Evolutionary conservation across 257 asterid species (phyloP).

Genomic region (Dorcoceras hygrometricum): DNA sequence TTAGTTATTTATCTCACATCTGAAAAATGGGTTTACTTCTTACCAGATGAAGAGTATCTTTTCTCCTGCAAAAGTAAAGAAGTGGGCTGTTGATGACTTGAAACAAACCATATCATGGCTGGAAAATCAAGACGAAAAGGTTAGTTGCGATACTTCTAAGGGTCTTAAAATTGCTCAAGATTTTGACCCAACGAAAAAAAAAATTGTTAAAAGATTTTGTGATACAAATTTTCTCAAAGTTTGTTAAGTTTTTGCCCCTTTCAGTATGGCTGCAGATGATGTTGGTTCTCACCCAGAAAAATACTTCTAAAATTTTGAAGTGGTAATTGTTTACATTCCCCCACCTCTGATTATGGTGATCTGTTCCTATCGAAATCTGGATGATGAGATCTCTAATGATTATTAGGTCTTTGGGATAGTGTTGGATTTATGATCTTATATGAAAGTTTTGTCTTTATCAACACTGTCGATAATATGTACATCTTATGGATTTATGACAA

Average conservation of each 20-base stretch:
- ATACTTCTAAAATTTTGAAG: too few species aligned
- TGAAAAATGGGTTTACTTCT: constrained; percentile 28
- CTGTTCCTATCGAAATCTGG: background rate
- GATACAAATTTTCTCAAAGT: background rate
- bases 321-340: background rate
- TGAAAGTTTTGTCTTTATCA: background rate
- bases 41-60: constrained; percentile 41
- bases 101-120: constrained; percentile 75
- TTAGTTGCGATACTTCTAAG: constrained; percentile 19
- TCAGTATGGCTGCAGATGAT: background rate
- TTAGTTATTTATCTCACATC: constrained; percentile 9
- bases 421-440: background rate
- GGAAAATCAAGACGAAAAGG: constrained; percentile 88
- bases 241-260: background rate
- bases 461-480: background rate
- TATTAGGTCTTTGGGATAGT: background rate
- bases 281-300: background rate
- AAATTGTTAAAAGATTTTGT: too few species aligned
- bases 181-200: too few species aligned
- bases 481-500: constrained; percentile 4
- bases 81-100: constrained; percentile 86
- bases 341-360: background rate
- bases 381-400: background rate
- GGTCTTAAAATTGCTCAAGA: constrained; percentile 6
- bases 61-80: constrained; percentile 63